Evolutionary conservation across 176 grass and related monocot species (phyloP).

Genomic region (Hordeum marinum): DNA sequence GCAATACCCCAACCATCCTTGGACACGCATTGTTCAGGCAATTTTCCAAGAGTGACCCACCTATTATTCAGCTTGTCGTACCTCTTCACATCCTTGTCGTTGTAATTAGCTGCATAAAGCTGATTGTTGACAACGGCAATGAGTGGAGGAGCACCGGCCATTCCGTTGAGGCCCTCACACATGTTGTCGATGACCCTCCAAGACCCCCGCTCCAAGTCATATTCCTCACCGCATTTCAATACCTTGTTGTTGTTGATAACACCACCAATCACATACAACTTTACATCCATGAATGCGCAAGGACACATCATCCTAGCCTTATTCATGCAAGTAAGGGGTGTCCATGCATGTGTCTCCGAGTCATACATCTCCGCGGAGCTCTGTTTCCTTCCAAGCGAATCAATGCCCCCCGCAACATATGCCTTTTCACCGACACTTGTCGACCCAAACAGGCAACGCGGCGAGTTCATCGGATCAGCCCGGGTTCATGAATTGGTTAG

Average conservation of each 20-base stretch:
- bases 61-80: constrained; percentile 42
- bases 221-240: constrained; percentile 74
- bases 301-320: constrained; percentile 64
- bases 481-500: constrained; percentile 68
- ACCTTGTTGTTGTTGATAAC: constrained; percentile 49
- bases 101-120: constrained; percentile 74
- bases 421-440: constrained; percentile 64
- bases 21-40: constrained; percentile 44
- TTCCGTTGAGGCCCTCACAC: constrained; percentile 58
- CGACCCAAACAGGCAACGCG: constrained; percentile 74
- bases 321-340: constrained; percentile 56
- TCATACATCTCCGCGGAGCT: constrained; percentile 76
- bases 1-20: constrained; percentile 49
- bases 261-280: constrained; percentile 75
- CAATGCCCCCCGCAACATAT: constrained; percentile 69
- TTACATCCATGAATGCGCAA: constrained; percentile 65
- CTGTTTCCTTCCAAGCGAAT: constrained; percentile 46
- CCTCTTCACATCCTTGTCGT: constrained; percentile 46
- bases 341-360: constrained; percentile 58
- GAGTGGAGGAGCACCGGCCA: constrained; percentile 65
- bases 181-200: constrained; percentile 69
- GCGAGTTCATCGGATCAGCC: constrained; percentile 60
- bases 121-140: constrained; percentile 78
- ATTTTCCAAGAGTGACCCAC: constrained; percentile 50
- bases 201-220: constrained; percentile 42